Evolutionary conservation across 768 basidiomycete species (phyloP).

Genomic region (Hygrophorus russula): DNA sequence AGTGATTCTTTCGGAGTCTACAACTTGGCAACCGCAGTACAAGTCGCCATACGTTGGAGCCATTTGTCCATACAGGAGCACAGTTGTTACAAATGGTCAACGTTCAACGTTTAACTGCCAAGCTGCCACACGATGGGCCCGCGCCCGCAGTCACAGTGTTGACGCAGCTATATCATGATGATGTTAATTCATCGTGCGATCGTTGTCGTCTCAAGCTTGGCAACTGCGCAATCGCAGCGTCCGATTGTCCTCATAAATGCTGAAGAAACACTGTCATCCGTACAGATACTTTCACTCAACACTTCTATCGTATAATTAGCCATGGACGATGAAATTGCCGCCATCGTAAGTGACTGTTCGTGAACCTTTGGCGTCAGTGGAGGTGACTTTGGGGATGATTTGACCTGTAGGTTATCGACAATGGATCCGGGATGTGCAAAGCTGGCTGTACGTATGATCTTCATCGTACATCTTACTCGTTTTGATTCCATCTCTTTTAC

Average conservation of each 20-base stretch:
- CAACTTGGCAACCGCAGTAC: too few species aligned
- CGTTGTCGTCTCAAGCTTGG: too few species aligned
- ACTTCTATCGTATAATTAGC: conserved; percentile 7
- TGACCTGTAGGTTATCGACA: conserved; percentile 63
- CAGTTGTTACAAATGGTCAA: too few species aligned
- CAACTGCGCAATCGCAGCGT: too few species aligned
- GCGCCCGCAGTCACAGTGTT: too few species aligned
- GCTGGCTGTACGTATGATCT: conserved; percentile 74
- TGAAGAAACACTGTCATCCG: neutral
- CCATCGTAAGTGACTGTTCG: conserved; percentile 25
- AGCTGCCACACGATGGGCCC: too few species aligned
- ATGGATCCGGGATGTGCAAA: conserved; percentile 99
- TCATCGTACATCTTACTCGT: conserved; percentile 2
- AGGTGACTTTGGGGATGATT: too few species aligned
- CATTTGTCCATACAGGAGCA: too few species aligned
- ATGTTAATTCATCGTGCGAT: neutral
- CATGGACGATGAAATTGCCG: conserved; percentile 62
- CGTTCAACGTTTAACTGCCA: too few species aligned
- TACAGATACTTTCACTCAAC: neutral
- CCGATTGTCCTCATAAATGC: neutral
- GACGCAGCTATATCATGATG: neutral
- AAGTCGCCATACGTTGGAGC: too few species aligned
- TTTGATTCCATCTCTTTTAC: conserved; percentile 14
- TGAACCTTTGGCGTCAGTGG: too few species aligned
- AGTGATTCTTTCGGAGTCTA: too few species aligned